Evolutionary conservation across 495 filamentous ascomycete species (phyloP), one percentile per base, ranked within the genome.

Genomic region (Penicillium ucsense): DNA sequence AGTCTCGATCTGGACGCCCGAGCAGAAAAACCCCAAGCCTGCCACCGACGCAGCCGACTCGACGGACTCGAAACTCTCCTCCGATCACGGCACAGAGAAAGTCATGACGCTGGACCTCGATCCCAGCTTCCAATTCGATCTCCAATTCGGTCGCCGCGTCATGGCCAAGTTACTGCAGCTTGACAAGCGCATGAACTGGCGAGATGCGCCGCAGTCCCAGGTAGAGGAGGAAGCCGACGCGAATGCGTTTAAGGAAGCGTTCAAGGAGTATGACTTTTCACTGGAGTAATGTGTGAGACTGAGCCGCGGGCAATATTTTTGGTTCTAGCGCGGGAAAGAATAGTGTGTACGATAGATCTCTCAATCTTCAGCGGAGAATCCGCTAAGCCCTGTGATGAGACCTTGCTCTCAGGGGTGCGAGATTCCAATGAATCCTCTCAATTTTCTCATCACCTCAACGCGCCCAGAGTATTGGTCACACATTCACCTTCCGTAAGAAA

Each of bases 161-260:
- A 75, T 97, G 70, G 92, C 88, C 1, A 94, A 91, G 67, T 69
- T 98, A 40, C 71, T 98, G 36, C 80, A 78, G 7, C 61, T 95
- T 46, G 86, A 91, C 62, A 64, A 78, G 29, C 68, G 89, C 12
- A 70, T 81, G 38, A 70, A 87, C 45, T 98, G 92, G 92, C 77
- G 78, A 60, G 82, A 92, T 50, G 90, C 89, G 55, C 77, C 69
- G 10, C 88, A 96, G 73, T 73, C 78, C 2, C 68, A 83, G 50
- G 77, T 73, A 27, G 87, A 95, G 55, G 92, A 98, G 66, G 76
- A 72, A 41, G 71, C 74, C 31, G 89, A 96, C 63, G 86, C 83
- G n/a, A 75, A 77, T 45, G 78, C 74, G 29, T 94, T 96, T 56
- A 88, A 91, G 62, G 73, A 75, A 47, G 85, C 81, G n/a, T 98